Conservation (phyloP, 306 rosid species). For the Bauhinia variegata region DNA sequence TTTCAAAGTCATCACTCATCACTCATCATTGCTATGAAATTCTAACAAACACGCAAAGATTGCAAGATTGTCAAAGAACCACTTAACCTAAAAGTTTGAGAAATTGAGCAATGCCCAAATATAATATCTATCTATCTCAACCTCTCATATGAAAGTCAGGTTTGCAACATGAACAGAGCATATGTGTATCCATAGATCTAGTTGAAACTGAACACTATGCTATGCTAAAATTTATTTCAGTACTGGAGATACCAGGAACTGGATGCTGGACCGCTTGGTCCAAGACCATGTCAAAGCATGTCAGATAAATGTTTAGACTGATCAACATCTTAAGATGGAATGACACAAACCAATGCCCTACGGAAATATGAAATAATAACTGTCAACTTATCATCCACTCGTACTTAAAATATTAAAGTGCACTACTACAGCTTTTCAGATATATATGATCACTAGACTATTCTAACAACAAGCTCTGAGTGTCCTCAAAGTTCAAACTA, state of each 20-base stretch:
- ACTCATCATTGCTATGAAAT: constrained; percentile 7
- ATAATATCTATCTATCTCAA: constrained; percentile 5
- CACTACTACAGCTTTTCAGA: too few species aligned
- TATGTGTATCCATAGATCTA: neutral
- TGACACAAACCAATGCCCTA: too few species aligned
- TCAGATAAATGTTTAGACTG: too few species aligned
- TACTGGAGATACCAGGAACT: too few species aligned
- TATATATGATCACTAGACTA: constrained; percentile 12
- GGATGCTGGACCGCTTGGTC: too few species aligned
- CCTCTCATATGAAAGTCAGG: constrained; percentile 18
- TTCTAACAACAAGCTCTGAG: constrained; percentile 6
- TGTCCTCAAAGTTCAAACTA: constrained; percentile 1
- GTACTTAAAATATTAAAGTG: too few species aligned
- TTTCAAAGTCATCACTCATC: constrained; percentile 5
- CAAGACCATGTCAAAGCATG: too few species aligned
- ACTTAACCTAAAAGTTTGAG: constrained; percentile 18
- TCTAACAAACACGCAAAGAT: neutral
- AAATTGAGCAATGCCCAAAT: neutral
- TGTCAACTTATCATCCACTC: too few species aligned
- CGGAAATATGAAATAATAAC: too few species aligned
- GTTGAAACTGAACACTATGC: neutral
- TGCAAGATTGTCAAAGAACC: constrained; percentile 5
- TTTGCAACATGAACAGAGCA: constrained; percentile 20
- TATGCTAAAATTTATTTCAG: neutral
- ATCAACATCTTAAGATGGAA: too few species aligned